Conservation (phyloP, 2,329 filamentous ascomycete species). For the Ascochyta pisi region DNA sequence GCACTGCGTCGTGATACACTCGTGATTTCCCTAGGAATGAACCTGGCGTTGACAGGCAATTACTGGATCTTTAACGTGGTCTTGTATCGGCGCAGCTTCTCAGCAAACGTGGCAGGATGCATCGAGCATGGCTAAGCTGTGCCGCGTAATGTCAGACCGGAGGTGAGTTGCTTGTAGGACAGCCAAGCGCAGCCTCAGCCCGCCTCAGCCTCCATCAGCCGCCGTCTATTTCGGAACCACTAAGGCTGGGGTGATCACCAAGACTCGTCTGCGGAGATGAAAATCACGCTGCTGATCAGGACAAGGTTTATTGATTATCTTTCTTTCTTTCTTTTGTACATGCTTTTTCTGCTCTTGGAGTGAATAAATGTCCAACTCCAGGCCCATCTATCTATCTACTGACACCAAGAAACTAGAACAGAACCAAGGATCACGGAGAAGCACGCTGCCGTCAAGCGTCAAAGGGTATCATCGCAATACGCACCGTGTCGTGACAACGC, state of each 20-base stretch:
- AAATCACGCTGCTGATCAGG: not conserved
- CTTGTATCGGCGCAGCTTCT: conserved; percentile 42
- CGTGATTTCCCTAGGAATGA: too few relatives aligned
- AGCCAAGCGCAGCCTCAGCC: conserved; percentile 30
- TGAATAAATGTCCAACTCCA: not conserved
- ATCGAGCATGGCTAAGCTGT: conserved; percentile 31
- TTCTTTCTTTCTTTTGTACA: conserved; percentile 25
- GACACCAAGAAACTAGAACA: conserved; percentile 18
- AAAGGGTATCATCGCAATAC: conserved; percentile 39
- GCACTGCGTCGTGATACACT: conserved; percentile 5
- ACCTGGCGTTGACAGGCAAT: not conserved
- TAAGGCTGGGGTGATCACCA: not conserved
- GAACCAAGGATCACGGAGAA: conserved; percentile 11
- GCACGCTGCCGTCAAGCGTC: conserved; percentile 17
- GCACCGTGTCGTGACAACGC: conserved; percentile 20
- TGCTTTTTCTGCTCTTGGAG: conserved; percentile 21
- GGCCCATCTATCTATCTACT: conserved; percentile 7
- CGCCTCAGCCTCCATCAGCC: conserved; percentile 37
- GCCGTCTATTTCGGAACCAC: conserved; percentile 10
- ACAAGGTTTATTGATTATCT: not conserved
- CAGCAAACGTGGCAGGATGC: conserved; percentile 30
- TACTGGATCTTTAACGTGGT: conserved; percentile 40
- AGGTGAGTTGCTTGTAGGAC: conserved; percentile 18
- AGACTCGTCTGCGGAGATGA: not conserved
- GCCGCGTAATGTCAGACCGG: conserved; percentile 21